Evolutionary conservation across 2,329 filamentous ascomycete genomes (phyloP), one percentile per base, ranked within the genome.

Genomic region (Epichloe typhina): DNA sequence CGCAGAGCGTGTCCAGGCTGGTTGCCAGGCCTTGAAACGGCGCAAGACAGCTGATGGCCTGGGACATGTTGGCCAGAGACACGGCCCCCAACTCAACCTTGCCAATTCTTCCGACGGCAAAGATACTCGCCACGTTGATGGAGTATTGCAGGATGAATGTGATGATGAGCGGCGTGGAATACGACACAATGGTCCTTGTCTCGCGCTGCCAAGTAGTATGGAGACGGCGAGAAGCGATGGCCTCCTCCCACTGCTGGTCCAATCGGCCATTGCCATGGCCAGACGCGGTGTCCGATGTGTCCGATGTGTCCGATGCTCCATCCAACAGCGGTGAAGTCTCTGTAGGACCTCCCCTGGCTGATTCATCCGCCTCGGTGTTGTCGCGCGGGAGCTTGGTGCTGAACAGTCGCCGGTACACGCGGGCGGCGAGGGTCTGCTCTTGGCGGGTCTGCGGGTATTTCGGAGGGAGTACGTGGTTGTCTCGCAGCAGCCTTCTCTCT

Each of bases 181-280:
- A 90, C 55, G 76, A 74, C 33, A 76, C 70, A 40, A 97, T 75
- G 1, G 89, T 89, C 69, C 90, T 89, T 41, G 85, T 75, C 72
- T 97, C 91, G 55, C 90, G 81, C 66, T 86, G 83, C 89, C 90
- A 97, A 5, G 88, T 94, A 4, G 90, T 96, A 49, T 84, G 83
- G 56, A 97, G 90, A 61, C 82, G 78, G 11, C 89, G 88, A 0
- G 84, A 79, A 1, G 80, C 77, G 11, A 96, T 86, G 0, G 90
- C 91, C 54, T 89, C 85, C 55, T 91, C 84, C 88, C 88, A 95
- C 62, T 87, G 84, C 59, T 81, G 76, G 57, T 84, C 79, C 47
- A 90, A 43, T 17, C 37, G 44, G 23, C 51, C 72, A 44, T 80
- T 78, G 4, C 74, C 72, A 51, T 71, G 71, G 39, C 69, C 69